Evolutionary conservation across 2,329 filamentous ascomycete genomes (phyloP).

Genomic region (Alternaria triticimaculans): DNA sequence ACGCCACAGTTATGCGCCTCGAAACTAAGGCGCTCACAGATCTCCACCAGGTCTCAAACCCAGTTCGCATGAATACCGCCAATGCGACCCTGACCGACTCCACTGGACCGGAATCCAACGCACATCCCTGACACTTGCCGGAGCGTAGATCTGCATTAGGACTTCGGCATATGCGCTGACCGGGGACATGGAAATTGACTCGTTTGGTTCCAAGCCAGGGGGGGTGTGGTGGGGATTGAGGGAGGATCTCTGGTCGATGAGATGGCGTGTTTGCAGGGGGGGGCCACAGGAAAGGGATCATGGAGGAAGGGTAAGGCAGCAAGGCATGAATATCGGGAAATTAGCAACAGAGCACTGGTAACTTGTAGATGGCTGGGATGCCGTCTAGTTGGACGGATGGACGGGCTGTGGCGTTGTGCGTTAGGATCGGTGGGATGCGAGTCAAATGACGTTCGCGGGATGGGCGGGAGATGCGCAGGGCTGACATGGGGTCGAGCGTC

Average conservation of each 20-base stretch:
- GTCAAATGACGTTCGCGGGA: conserved; percentile 3
- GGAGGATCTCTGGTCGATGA: background rate
- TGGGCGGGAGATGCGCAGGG: conserved; percentile 4
- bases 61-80: conserved; percentile 10
- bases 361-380: background rate
- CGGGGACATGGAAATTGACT: conserved; percentile 1
- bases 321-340: conserved; percentile 5
- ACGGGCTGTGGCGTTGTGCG: background rate
- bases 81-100: conserved; percentile 1
- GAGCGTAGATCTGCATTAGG: conserved; percentile 1
- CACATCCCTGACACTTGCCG: background rate
- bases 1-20: conserved; percentile 11
- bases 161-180: background rate
- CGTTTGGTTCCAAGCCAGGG: background rate
- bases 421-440: background rate
- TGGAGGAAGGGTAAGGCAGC: background rate
- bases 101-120: background rate
- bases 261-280: background rate
- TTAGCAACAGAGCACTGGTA: background rate
- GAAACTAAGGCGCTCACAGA: conserved; percentile 7
- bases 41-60: conserved; percentile 6
- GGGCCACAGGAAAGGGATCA: background rate
- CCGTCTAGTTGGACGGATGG: background rate
- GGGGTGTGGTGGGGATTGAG: background rate
- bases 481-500: background rate